Percentiles rank a stretch among this genome's conserved stretches.
Evolutionary conservation across 2,329 filamentous ascomycete genomes (phyloP).

Genomic region (Colletotrichum caudatum): DNA sequence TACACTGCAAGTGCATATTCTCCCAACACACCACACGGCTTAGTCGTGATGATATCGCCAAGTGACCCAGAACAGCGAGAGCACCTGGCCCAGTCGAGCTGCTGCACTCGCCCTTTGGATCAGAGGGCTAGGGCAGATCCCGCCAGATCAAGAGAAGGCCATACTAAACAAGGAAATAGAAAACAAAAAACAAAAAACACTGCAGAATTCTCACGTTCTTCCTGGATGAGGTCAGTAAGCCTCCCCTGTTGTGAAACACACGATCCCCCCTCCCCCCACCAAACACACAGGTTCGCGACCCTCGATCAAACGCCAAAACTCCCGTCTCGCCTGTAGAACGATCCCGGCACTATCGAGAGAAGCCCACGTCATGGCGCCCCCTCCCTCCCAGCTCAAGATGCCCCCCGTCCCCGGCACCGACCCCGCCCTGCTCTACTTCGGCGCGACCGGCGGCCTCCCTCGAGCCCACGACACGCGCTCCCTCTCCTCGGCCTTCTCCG

Average conservation of each 20-base stretch:
- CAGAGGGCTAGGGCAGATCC: background rate
- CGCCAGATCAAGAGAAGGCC: background rate
- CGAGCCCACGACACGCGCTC: background rate
- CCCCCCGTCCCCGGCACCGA: conserved; percentile 18
- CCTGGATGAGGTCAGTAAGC: background rate
- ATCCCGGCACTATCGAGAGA: background rate
- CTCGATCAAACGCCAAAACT: background rate
- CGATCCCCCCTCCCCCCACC: background rate
- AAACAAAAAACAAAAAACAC: background rate
- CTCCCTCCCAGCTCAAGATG: conserved; percentile 11
- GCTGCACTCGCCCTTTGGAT: background rate
- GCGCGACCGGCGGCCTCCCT: background rate
- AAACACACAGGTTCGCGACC: background rate
- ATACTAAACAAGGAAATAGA: background rate
- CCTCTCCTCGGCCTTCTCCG: background rate
- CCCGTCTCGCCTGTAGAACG: background rate
- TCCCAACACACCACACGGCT: background rate
- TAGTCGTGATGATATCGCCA: background rate
- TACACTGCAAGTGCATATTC: no score
- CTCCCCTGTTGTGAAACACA: conserved; percentile 4
- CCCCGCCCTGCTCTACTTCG: conserved; percentile 1
- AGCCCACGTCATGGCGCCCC: conserved; percentile 4
- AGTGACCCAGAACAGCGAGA: background rate
- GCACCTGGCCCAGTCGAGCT: background rate
- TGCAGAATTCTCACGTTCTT: background rate